phyloP scores from a whole-genome alignment of 306 rosid species.

The Alnus glutinosa region DNA sequence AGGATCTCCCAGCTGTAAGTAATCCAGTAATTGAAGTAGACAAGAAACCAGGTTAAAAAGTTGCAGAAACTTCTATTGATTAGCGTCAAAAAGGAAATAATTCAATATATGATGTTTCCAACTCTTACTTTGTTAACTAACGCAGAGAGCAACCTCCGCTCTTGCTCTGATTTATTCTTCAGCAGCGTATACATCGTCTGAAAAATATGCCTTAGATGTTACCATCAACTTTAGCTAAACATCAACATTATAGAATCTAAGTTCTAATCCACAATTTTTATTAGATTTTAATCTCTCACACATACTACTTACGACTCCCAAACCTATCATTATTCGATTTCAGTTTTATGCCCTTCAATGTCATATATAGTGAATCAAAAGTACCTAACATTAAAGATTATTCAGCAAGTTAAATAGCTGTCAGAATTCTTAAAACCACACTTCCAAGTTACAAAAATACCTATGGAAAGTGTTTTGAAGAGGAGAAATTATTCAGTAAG shows the following conservation, averaged over 20 bases:
- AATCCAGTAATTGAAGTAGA: slow-evolving; percentile 8
- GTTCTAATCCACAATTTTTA: not conserved
- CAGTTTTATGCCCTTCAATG: not conserved
- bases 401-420: not conserved
- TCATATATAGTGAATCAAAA: not conserved
- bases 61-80: slow-evolving; percentile 15
- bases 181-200: slow-evolving; percentile 73
- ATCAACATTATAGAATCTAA: not conserved
- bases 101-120: slow-evolving; percentile 12
- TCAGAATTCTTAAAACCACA: not conserved
- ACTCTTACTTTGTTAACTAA: slow-evolving; percentile 87
- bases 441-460: not conserved
- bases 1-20: slow-evolving; percentile 90
- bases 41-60: slow-evolving; percentile 10
- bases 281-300: not conserved
- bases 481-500: not conserved
- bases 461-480: not conserved
- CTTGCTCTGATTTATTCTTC: slow-evolving; percentile 96
- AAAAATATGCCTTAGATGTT: slow-evolving; percentile 8
- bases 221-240: not conserved
- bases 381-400: not conserved
- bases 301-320: not conserved
- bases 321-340: not conserved
- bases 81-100: not conserved
- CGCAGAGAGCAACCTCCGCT: slow-evolving; percentile 81